Evolutionary conservation across 805 yeast genomes (phyloP), one percentile per base, ranked within the genome.

Genomic region (Kodamaea laetipori): DNA sequence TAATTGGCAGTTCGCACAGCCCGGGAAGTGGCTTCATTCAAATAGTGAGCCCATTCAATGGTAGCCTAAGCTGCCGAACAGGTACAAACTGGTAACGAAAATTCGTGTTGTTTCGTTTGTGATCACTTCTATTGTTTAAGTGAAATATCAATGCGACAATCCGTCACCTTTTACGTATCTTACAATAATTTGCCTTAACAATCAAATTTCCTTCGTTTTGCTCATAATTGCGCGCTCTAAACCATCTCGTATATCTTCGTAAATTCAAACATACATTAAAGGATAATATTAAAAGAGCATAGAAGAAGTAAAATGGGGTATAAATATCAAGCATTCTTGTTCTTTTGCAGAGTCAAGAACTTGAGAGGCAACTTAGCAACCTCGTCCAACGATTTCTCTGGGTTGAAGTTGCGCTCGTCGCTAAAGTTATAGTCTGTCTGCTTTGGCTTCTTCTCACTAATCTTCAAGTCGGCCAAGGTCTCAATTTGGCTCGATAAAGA

Each of bases 321-420:
- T 21, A 21, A 21, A 21, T 21, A 21, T 21, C 24, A 21, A 9
- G 27, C 7, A 15, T 24, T 39, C 17, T 37, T 37, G 4, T 31
- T 33, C 25, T 33, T 39, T 23, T 39, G 38, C 27, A 28, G 17
- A 12, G 41, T 15, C 43, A 59, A 56, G 27, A 61, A 55, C 38
- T 56, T 53, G 37, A 58, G 39, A 5, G 65, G 66, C 17, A 59
- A 43, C 43, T 55, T 57, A 12, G 64, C 45, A 6, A 61, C 60
- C 45, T 59, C 61, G 12, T 54, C 60, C 32, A 61, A 49, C 4
- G 63, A 53, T 39, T 53, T 52, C 30, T 57, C 57, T 6, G 66
- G 63, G 41, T 60, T 52, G 43, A 60, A 60, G 23, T 37, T 43
- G 9, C 37, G 45, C 26, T 38, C 44, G n/a, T 33, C 40, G 21